These are phyloP conservation scores for Apodospora peruviana DNA, from an alignment of 495 filamentous ascomycete genomes.

Conservation along the genomic window DNA sequence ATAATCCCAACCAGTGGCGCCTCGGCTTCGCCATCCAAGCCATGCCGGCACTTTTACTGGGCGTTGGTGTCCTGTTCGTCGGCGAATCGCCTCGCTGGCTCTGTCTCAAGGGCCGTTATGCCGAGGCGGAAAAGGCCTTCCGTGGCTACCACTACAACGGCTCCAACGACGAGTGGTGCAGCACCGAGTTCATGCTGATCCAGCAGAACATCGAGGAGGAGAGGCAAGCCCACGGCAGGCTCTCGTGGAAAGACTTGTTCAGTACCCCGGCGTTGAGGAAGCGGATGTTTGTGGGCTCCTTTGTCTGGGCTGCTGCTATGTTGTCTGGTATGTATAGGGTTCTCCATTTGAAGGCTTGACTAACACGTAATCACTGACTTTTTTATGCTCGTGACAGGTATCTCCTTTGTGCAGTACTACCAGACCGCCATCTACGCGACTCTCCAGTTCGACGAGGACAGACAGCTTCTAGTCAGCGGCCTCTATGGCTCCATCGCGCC, in stretches of 20 bases:
- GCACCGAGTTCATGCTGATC: conserved; percentile 43
- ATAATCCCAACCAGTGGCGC: conserved; percentile 42
- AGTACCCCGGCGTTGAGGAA: conserved; percentile 39
- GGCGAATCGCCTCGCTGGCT: conserved; percentile 55
- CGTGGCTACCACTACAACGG: conserved; percentile 39
- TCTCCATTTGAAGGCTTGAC: not conserved
- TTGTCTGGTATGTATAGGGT: conserved; percentile 30
- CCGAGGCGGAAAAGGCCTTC: conserved; percentile 38
- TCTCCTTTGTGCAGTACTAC: conserved; percentile 50
- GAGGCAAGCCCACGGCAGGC: conserved; percentile 21
- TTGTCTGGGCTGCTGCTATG: conserved; percentile 50
- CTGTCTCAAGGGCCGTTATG: conserved; percentile 43
- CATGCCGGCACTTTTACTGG: conserved; percentile 45
- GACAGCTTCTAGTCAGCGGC: conserved; percentile 47
- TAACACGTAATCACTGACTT: too few relatives aligned
- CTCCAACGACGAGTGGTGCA: conserved; percentile 38
- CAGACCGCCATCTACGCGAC: conserved; percentile 45
- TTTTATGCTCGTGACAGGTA: too few relatives aligned
- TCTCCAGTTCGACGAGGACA: conserved; percentile 38
- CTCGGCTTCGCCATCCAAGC: conserved; percentile 52
- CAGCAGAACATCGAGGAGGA: conserved; percentile 39
- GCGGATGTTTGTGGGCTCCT: conserved; percentile 46
- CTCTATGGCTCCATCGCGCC: conserved; percentile 47
- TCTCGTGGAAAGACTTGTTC: conserved; percentile 42
- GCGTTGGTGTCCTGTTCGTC: conserved; percentile 44